phyloP scores from a whole-genome alignment of 2,329 filamentous ascomycete genomes.

The Bipolaris oryzae region DNA sequence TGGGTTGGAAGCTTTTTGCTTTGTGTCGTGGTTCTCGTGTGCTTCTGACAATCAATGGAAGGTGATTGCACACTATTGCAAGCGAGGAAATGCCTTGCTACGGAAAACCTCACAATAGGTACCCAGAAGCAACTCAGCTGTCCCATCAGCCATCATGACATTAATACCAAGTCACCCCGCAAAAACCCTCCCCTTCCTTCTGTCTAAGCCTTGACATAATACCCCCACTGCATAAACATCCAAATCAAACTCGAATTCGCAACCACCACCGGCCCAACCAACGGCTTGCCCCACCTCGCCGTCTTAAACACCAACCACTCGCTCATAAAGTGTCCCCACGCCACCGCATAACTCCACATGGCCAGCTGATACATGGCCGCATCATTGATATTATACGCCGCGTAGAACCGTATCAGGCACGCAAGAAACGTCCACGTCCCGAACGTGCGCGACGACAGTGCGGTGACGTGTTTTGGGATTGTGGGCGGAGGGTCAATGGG shows the following conservation, averaged over 20 bases:
- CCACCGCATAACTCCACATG: slow-evolving; percentile 80
- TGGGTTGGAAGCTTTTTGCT: background rate
- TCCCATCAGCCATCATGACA: background rate
- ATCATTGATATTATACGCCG: slow-evolving; percentile 79
- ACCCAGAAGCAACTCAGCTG: background rate
- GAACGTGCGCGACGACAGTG: slow-evolving; percentile 78
- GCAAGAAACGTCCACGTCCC: slow-evolving; percentile 87
- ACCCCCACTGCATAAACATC: slow-evolving; percentile 71
- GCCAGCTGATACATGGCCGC: slow-evolving; percentile 78
- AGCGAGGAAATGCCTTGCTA: background rate
- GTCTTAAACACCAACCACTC: slow-evolving; percentile 84
- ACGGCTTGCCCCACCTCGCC: slow-evolving; percentile 66
- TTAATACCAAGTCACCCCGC: background rate
- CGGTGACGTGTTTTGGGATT: slow-evolving; percentile 64
- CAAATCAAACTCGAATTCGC: slow-evolving; percentile 62
- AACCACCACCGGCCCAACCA: slow-evolving; percentile 65
- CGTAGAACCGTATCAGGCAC: slow-evolving; percentile 77
- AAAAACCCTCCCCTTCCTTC: no score
- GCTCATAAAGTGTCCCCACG: slow-evolving; percentile 63
- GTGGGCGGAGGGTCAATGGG: slow-evolving; percentile 47
- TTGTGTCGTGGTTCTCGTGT: background rate
- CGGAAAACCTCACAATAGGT: background rate
- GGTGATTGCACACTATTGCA: background rate
- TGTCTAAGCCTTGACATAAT: slow-evolving; percentile 61
- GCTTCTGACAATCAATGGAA: background rate